Base-by-base conservation (phyloP, 2,329 filamentous ascomycete species). In the Alternaria sp. region DNA sequence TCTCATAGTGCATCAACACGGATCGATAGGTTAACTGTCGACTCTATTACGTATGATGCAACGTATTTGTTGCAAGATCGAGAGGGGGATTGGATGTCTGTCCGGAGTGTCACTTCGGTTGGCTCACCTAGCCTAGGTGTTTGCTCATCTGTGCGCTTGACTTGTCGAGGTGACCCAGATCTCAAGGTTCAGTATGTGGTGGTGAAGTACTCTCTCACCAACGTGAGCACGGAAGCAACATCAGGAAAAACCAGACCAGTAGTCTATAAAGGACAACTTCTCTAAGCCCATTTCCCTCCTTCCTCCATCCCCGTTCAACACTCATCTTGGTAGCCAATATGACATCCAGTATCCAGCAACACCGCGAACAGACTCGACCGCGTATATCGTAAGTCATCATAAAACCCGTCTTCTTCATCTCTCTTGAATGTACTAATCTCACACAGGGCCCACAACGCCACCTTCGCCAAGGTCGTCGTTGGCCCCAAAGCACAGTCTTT, bases 1-100 rank as follows among this genome's bases (percentile, higher is more conserved):
- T 62, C 46, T 42, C 53, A 52, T 24, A 57, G 21, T 6, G 31
- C 23, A 10, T 46, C 24, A 23, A 45, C 26, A 24, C 21, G 29
- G 17, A 28, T 24, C 23, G 21, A 26, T 17, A 4, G 23, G 3
- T 33, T 34, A 1, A 4, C 31, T 48, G n/a, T 26, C 21, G 8
- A 26, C 29, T 31, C 2, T n/a, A 34, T 8, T 17, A 34, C 23
- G 29, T 24, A 24, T 23, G 21, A 10, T 24, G 7, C 31, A 26
- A 2, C 9, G 13, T 11, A 36, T 6, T 1, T 36, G 3, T 34
- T 11, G 11, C 10, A 4, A 36, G 2, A 36, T 3, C 8, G 3
- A 5, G 21, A 8, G 8, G 8, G 11, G 10, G 13, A 34, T n/a
- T 11, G 9, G 1, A 2, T n/a, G 13, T 17, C 3, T 2, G 3